Percentiles rank a stretch among this genome's conserved stretches.
Evolutionary conservation across 305 asterid genomes (phyloP).

Genomic region (Fraxinus greggii): DNA sequence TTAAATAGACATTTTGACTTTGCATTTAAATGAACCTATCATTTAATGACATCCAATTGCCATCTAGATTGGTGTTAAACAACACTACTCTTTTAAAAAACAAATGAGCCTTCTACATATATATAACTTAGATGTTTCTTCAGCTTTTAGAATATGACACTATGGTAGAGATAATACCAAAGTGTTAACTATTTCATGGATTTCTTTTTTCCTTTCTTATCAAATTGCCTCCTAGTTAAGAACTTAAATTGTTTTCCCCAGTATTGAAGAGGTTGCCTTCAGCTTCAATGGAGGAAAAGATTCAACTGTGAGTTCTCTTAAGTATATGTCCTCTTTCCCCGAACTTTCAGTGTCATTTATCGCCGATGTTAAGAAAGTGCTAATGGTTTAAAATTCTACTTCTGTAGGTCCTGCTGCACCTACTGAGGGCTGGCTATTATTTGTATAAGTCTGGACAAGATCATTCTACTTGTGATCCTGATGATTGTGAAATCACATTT

Average conservation of each 20-base stretch:
- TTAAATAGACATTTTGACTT: no score
- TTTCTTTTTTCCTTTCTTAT: conserved; percentile 11
- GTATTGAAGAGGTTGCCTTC: conserved; percentile 84
- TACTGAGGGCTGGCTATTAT: conserved; percentile 83
- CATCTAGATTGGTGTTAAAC: no score
- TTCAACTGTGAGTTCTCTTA: conserved; percentile 66
- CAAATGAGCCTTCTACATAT: background rate
- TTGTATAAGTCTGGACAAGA: conserved; percentile 51
- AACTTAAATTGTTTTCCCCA: conserved; percentile 35
- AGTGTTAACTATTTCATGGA: background rate
- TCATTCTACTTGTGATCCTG: conserved; percentile 32
- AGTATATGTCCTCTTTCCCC: conserved; percentile 2
- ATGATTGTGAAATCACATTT: conserved; percentile 43
- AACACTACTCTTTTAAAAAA: conserved; percentile 3
- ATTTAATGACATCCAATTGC: no score
- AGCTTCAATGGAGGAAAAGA: conserved; percentile 98
- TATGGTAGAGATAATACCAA: background rate
- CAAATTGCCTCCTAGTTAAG: conserved; percentile 1
- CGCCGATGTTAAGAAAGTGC: conserved; percentile 7
- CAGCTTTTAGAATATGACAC: background rate
- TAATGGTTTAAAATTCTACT: conserved; percentile 17
- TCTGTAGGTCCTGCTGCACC: conserved; percentile 75
- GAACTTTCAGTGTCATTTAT: background rate
- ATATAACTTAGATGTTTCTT: conserved; percentile 8
- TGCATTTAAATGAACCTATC: no score